Base-by-base conservation (phyloP, 345 rosid species). In the Ceriops decandra region DNA sequence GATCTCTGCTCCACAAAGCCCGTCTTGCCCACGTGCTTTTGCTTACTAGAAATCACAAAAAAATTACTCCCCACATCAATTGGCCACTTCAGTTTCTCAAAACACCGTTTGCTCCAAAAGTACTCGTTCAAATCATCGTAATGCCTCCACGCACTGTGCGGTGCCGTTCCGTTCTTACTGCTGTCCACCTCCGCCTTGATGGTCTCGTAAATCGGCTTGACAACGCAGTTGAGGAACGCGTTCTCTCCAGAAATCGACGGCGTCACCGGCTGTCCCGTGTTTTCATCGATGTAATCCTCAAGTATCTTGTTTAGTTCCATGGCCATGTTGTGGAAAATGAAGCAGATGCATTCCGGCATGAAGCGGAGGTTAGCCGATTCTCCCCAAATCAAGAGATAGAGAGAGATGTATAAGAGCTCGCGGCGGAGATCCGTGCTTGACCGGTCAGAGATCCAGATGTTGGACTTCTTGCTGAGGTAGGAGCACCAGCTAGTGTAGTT, bases 1-100 rank as follows among this genome's bases (percentile, higher is more conserved):
- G 98, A 91, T 74, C 97, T 81, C 75, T 89, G 97, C 83, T 93
- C 98, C 42, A 93, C 97, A 72, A 91, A 93, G 35, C 98, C 98
- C 1, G 98, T 93, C 87, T 93, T 93, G 57, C 97, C 96, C 2
- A 91, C 97, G 68, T 82, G 84, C 76, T 87, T 82, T 59, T 77
- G 73, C 75, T 51, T 76, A n/a, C 83, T 78, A 0, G 88, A 73
- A 6, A 84, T 73, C 35, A 84, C 90, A 6, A 93, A 93, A 78
- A 88, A 93, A 67, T 85, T 89, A 64, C 97, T 85, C 5, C 86
- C 86, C 21, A 68, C 61, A 54, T 93, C 95, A 61, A 91, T 77
- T 33, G 96, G 98, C 98, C 98, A 93, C 72, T 87, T 93, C 68
- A 93, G 76, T 69, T 86, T 91, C 71, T 85, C 78, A 67, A 93